phyloP scores from a whole-genome alignment of 345 rosid genomes.

The Camelina sativa region DNA sequence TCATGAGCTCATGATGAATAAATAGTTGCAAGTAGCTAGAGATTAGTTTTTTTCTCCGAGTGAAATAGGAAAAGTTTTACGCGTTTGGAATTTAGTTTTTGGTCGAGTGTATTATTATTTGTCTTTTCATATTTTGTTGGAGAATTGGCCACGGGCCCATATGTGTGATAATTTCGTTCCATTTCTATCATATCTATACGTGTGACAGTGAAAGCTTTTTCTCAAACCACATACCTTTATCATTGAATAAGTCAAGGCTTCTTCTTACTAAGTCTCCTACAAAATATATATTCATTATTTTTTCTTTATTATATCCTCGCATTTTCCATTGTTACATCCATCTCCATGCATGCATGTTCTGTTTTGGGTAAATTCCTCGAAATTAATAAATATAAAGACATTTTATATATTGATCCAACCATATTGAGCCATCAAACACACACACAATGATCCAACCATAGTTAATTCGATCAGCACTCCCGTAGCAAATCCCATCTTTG shows the following conservation, averaged over 20 bases:
- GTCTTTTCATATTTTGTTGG: constrained; percentile 29
- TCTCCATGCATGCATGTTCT: neutral
- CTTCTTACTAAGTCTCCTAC: constrained; percentile 19
- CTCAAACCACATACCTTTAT: constrained; percentile 25
- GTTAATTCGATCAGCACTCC: too few species aligned
- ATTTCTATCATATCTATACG: constrained; percentile 19
- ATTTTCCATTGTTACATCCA: neutral
- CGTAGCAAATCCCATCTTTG: too few species aligned
- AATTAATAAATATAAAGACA: neutral
- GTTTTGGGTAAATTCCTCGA: neutral
- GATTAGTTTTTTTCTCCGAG: constrained; percentile 26
- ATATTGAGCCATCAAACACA: neutral
- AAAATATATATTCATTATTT: neutral
- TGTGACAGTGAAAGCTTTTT: constrained; percentile 4
- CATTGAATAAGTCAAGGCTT: constrained; percentile 40
- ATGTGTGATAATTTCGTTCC: constrained; percentile 8
- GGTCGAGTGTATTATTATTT: constrained; percentile 4
- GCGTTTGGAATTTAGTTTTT: constrained; percentile 34
- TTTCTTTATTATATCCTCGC: neutral
- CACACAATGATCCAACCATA: too few species aligned
- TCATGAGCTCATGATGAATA: constrained; percentile 18
- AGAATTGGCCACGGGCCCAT: constrained; percentile 27
- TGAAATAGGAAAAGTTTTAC: constrained; percentile 32
- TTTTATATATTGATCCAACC: too few species aligned
- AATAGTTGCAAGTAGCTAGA: constrained; percentile 6